phyloP scores from a whole-genome alignment of 2,329 filamentous ascomycete species.

The Fusarium nodosum region DNA sequence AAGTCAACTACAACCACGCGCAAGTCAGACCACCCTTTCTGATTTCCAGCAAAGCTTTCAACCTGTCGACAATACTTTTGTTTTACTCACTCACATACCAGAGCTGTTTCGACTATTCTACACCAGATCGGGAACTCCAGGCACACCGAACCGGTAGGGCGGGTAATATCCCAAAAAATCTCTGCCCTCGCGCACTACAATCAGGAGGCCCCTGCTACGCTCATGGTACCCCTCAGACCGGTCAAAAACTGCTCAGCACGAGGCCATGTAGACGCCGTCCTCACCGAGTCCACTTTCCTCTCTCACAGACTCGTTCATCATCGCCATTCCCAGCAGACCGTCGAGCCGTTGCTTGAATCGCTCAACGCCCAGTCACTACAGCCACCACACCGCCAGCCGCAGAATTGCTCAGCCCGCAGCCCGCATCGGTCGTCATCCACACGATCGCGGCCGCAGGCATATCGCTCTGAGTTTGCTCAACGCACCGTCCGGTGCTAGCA shows the following conservation, averaged over 20 bases:
- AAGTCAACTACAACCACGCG: constrained; percentile 25
- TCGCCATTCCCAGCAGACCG: constrained; percentile 51
- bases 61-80: constrained; percentile 27
- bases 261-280: constrained; percentile 54
- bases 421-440: constrained; percentile 50
- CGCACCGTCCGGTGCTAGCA: constrained; percentile 35
- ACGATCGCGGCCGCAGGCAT: constrained; percentile 51
- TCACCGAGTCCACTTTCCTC: constrained; percentile 59
- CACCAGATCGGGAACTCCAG: constrained; percentile 46
- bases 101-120: constrained; percentile 31
- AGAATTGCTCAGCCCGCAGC: constrained; percentile 49
- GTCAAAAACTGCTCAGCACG: constrained; percentile 59
- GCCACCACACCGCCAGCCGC: constrained; percentile 51
- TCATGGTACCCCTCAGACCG: constrained; percentile 59
- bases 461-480: constrained; percentile 43
- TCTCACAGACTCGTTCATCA: constrained; percentile 55
- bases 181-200: constrained; percentile 45
- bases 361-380: constrained; percentile 50
- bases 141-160: constrained; percentile 46
- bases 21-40: constrained; percentile 43
- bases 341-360: constrained; percentile 49
- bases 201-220: constrained; percentile 49
- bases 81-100: constrained; percentile 17
- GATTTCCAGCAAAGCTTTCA: constrained; percentile 31
- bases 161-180: constrained; percentile 42